A percentile compares a stretch with the other conserved stretches of the same genome.
These are phyloP conservation scores for Pistacia integerrima DNA, from an alignment of 345 rosid species.

Conservation along the genomic window DNA sequence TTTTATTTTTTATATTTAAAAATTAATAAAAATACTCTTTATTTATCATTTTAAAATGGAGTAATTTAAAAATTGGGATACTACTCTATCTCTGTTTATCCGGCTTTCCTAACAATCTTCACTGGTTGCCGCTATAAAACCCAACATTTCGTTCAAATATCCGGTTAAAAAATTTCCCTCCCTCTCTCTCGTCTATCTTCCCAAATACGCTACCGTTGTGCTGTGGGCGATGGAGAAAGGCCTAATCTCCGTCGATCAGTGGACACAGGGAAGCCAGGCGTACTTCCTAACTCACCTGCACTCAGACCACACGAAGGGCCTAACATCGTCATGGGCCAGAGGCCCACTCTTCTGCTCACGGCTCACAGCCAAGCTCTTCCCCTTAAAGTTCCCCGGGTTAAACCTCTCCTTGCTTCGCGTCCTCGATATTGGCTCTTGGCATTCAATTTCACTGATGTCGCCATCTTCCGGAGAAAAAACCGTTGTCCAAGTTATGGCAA, in stretches of 20 bases:
- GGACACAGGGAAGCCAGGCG: conserved; percentile 63
- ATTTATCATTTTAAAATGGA: no score
- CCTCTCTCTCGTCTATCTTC: not conserved
- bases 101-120: not conserved
- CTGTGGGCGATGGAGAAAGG: conserved; percentile 57
- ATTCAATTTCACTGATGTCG: conserved; percentile 46
- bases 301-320: conserved; percentile 75
- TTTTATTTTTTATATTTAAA: no score
- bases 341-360: conserved; percentile 81
- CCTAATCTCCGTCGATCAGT: conserved; percentile 73
- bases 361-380: conserved; percentile 71
- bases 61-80: no score
- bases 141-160: not conserved
- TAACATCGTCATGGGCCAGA: conserved; percentile 52
- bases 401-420: conserved; percentile 62
- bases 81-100: no score
- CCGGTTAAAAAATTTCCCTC: not conserved
- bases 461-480: conserved; percentile 46
- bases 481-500: conserved; percentile 49
- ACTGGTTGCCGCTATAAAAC: not conserved
- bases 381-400: conserved; percentile 64
- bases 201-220: not conserved
- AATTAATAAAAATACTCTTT: no score
- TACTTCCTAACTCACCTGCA: conserved; percentile 82
- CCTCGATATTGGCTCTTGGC: conserved; percentile 60